Percentiles rank a stretch among this genome's conserved stretches.
Evolutionary conservation across 2,329 filamentous ascomycete genomes (phyloP).

Genomic region (Neurospora sp.): DNA sequence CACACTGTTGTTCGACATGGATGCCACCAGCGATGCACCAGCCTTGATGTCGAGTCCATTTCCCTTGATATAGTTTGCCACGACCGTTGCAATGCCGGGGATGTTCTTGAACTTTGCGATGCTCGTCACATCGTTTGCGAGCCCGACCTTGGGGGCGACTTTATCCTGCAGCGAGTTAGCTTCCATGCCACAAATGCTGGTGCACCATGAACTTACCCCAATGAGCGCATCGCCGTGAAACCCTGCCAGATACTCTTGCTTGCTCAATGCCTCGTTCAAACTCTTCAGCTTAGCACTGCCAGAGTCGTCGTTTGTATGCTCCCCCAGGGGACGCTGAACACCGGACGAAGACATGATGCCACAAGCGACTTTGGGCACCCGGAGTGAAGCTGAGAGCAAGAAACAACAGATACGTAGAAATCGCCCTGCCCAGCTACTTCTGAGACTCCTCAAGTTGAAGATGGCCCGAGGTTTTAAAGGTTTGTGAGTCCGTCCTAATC

Average conservation of each 20-base stretch:
- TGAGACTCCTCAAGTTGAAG: neutral
- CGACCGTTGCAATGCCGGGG: neutral
- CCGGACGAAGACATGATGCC: neutral
- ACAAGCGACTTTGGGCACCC: neutral
- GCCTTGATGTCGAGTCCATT: neutral
- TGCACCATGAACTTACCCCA: neutral
- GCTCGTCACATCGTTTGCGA: neutral
- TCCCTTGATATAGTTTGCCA: neutral
- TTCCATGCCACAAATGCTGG: neutral
- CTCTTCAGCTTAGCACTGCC: neutral
- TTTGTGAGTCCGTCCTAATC: neutral
- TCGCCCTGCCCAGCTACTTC: too few relatives aligned
- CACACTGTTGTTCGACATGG: conserved; percentile 3
- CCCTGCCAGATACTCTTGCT: neutral
- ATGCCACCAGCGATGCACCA: neutral
- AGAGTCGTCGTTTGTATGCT: neutral
- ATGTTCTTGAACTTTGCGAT: neutral
- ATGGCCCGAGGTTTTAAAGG: neutral
- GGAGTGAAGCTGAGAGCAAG: neutral
- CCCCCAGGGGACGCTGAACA: neutral
- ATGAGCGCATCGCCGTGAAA: conserved; percentile 3
- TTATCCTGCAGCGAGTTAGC: neutral
- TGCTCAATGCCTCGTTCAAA: neutral
- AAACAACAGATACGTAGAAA: neutral
- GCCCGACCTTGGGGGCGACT: neutral